Conservation (phyloP, 768 basidiomycete genomes). For the Psilocybe subaeruginosa region DNA sequence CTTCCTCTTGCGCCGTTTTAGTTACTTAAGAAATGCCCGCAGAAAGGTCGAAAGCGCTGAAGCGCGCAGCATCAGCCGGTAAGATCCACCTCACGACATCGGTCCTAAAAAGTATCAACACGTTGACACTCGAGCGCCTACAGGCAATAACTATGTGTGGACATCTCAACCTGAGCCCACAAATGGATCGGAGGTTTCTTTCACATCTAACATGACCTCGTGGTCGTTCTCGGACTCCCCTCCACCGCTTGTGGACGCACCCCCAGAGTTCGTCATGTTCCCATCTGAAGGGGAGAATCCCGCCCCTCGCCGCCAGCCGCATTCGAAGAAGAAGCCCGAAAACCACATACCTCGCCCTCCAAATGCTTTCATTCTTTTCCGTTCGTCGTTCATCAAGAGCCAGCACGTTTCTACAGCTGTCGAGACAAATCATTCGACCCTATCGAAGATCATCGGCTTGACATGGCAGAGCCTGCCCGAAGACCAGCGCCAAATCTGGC, state of each 20-base stretch:
- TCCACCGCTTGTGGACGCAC: slow-evolving; percentile 35
- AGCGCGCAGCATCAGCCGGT: slow-evolving; percentile 28
- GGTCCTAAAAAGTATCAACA: slow-evolving; percentile 5
- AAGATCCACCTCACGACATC: slow-evolving; percentile 13
- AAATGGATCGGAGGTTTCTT: slow-evolving; percentile 22
- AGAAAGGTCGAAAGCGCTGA: slow-evolving; percentile 31
- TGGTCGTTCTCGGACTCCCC: slow-evolving; percentile 26
- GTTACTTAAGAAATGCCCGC: slow-evolving; percentile 30
- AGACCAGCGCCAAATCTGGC: slow-evolving; percentile 79
- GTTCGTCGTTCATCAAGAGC: slow-evolving; percentile 79
- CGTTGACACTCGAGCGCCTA: slow-evolving; percentile 21
- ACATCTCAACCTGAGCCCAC: slow-evolving; percentile 29
- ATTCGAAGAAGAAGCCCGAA: slow-evolving; percentile 71
- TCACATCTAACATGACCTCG: slow-evolving; percentile 24
- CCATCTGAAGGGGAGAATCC: slow-evolving; percentile 3
- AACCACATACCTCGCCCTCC: slow-evolving; percentile 84
- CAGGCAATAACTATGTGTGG: slow-evolving; percentile 35
- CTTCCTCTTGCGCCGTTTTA: slow-evolving; percentile 1
- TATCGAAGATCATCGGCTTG: slow-evolving; percentile 84
- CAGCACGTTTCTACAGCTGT: slow-evolving; percentile 78
- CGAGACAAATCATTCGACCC: slow-evolving; percentile 81
- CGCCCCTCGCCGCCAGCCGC: slow-evolving; percentile 47
- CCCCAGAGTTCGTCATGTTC: slow-evolving; percentile 32
- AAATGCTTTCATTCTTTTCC: slow-evolving; percentile 88
- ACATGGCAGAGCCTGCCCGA: slow-evolving; percentile 81